phyloP scores from a whole-genome alignment of 2,329 filamentous ascomycete genomes.

The Stachybotrys elegans region DNA sequence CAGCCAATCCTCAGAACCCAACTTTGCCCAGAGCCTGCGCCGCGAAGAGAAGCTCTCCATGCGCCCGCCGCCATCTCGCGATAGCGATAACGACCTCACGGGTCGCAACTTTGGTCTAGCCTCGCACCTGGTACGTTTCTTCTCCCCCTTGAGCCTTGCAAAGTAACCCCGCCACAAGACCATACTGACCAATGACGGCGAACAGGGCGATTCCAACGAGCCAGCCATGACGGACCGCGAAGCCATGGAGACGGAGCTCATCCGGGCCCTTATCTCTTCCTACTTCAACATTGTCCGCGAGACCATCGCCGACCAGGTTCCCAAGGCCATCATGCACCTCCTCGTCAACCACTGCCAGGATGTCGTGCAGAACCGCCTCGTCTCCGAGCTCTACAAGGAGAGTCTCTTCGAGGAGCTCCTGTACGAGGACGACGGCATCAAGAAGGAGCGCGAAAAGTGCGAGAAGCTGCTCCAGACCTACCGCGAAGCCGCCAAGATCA shows the following conservation, averaged over 20 bases:
- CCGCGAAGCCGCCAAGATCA: constrained; percentile 95
- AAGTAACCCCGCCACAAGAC: too few relatives aligned
- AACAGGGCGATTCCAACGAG: constrained; percentile 60
- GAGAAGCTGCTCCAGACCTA: constrained; percentile 94
- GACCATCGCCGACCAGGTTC: constrained; percentile 96
- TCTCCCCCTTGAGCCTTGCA: constrained; percentile 7
- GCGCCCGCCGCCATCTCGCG: constrained; percentile 39
- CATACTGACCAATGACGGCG: constrained; percentile 17
- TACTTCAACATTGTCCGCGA: constrained; percentile 99
- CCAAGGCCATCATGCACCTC: constrained; percentile 98
- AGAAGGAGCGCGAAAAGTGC: constrained; percentile 97
- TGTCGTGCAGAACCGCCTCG: constrained; percentile 92
- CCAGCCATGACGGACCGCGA: constrained; percentile 92
- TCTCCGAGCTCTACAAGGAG: constrained; percentile 94
- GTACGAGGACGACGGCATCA: constrained; percentile 96
- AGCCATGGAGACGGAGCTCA: constrained; percentile 95
- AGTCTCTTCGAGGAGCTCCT: constrained; percentile 84
- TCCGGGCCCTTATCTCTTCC: constrained; percentile 90
- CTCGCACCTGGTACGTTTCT: constrained; percentile 53
- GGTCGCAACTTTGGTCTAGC: constrained; percentile 36
- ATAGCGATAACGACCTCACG: constrained; percentile 39
- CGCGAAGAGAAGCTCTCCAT: constrained; percentile 57
- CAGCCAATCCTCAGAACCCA: constrained; percentile 73
- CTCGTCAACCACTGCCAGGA: constrained; percentile 98
- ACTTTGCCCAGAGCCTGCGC: constrained; percentile 77